A percentile compares a stretch with the other conserved stretches of the same genome.
Evolutionary conservation across 768 basidiomycete genomes (phyloP).

Genomic region (Suillus sp.): DNA sequence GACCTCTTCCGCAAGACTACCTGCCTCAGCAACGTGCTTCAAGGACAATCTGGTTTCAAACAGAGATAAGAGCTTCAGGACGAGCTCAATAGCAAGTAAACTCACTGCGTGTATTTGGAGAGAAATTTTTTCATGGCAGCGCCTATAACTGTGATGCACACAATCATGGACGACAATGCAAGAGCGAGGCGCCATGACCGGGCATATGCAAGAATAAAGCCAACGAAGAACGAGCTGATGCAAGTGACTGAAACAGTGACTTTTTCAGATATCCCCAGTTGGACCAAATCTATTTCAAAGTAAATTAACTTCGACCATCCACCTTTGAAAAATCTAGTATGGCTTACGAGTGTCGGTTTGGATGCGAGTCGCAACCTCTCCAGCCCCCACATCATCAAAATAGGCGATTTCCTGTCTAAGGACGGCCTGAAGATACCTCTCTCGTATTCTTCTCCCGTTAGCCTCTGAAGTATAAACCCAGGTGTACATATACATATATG

Average conservation of each 20-base stretch:
- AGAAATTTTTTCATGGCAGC: slow-evolving; percentile 40
- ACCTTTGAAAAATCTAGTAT: not conserved
- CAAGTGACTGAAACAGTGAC: slow-evolving; percentile 41
- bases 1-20: slow-evolving; percentile 61
- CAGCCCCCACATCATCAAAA: slow-evolving; percentile 48
- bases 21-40: slow-evolving; percentile 46
- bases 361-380: slow-evolving; percentile 61
- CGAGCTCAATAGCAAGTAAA: not conserved
- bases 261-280: slow-evolving; percentile 57
- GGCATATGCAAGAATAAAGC: slow-evolving; percentile 46
- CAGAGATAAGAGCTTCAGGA: not conserved
- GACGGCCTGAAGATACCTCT: slow-evolving; percentile 48
- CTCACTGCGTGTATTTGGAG: slow-evolving; percentile 32
- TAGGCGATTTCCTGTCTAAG: slow-evolving; percentile 56
- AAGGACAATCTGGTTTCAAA: slow-evolving; percentile 35
- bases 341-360: slow-evolving; percentile 19
- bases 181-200: slow-evolving; percentile 51
- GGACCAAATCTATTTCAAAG: slow-evolving; percentile 40
- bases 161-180: slow-evolving; percentile 49
- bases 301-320: not conserved
- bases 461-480: slow-evolving; percentile 45
- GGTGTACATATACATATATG: slow-evolving; percentile 42
- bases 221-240: slow-evolving; percentile 47
- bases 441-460: slow-evolving; percentile 50
- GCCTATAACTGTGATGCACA: slow-evolving; percentile 50